Base-by-base conservation (phyloP, 352 stramenopile genomes). In the Pythium volutum region DNA sequence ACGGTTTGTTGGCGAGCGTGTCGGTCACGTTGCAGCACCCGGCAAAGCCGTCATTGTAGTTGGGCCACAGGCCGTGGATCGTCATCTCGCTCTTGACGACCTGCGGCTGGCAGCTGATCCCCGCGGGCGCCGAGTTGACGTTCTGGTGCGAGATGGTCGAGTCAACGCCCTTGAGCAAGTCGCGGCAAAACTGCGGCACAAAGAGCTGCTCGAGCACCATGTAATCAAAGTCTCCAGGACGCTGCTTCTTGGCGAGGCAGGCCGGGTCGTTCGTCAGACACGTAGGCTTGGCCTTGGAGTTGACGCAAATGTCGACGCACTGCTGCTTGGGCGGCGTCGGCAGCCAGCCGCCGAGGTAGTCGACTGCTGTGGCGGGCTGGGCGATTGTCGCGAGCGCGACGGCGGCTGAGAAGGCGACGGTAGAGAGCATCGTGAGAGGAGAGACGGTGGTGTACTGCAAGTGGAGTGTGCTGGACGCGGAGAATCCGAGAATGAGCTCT, bases 91-190 rank as follows among this genome's bases (percentile, higher is more conserved):
- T 83, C 50, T 72, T 70, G 39, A 73, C 80, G 22, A 71, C 73
- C 15, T 74, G 31, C 0, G 53, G 58, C 38, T 79, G 51, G 60
- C 82, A 91, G 9, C 48, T 38, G 53, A 84, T 75, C 27, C 82
- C 82, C 18, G 71, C 64, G 42, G 82, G 82, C 62, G 78, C 84
- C 41, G 71, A 59, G 53, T 79, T 68, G n/a, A 93, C 79, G 60
- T 89, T 89, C 70, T 87, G 81, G 68, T 93, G 83, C 57, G 81
- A 88, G 70, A 91, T 79, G 39, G 82, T 92, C 61, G 73, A 82
- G 67, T 92, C 82, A 18, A 86, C 70, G 29, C 82, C 82, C 1
- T 76, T 59, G 41, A 90, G 74, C 47, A 92, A 65, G 61, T 92
- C 83, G 36, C 83, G 83, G 66, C 83, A 92, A 66, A 84, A 92